Evolutionary conservation across 192 early-diverging fungal species (phyloP).

Genomic region (Entomortierella parvispora): DNA sequence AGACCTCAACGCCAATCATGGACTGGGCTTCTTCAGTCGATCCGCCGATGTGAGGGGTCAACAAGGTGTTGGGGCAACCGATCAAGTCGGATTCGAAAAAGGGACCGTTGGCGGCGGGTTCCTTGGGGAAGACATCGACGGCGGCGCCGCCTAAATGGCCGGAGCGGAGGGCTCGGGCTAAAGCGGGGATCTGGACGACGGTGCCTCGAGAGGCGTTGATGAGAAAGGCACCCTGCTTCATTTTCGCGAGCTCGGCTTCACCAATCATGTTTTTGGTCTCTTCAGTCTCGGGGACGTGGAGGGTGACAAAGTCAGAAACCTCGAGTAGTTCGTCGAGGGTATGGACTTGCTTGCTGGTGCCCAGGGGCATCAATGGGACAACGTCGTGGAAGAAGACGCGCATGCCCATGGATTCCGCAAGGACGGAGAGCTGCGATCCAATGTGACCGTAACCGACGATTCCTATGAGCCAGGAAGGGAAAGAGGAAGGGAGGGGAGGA

Average conservation of each 20-base stretch:
- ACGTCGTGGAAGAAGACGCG: slow-evolving; percentile 93
- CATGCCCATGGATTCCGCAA: slow-evolving; percentile 98
- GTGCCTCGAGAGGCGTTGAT: slow-evolving; percentile 97
- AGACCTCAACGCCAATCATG: slow-evolving; percentile 97
- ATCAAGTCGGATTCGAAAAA: slow-evolving; percentile 71
- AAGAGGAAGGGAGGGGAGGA: background rate
- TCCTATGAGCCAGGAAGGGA: slow-evolving; percentile 53
- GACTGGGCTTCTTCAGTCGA: slow-evolving; percentile 99
- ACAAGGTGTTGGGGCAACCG: slow-evolving; percentile 92
- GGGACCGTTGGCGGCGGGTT: slow-evolving; percentile 91
- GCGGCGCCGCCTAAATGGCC: slow-evolving; percentile 94
- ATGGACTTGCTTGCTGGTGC: slow-evolving; percentile 76
- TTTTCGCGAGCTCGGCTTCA: slow-evolving; percentile 79
- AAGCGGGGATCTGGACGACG: slow-evolving; percentile 93
- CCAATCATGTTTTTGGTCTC: slow-evolving; percentile 99
- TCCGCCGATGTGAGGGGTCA: slow-evolving; percentile 99
- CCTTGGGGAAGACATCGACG: slow-evolving; percentile 96
- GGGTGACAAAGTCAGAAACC: slow-evolving; percentile 88
- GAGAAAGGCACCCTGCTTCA: slow-evolving; percentile 93
- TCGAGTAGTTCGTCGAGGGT: slow-evolving; percentile 84
- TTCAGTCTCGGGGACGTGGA: slow-evolving; percentile 97
- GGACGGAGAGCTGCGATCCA: slow-evolving; percentile 95
- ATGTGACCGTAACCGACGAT: slow-evolving; percentile 99
- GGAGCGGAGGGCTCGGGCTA: slow-evolving; percentile 81
- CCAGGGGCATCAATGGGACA: slow-evolving; percentile 91